These are phyloP conservation scores for Aspergillus steynii DNA, from an alignment of 495 filamentous ascomycete genomes.

Conservation along the genomic window DNA sequence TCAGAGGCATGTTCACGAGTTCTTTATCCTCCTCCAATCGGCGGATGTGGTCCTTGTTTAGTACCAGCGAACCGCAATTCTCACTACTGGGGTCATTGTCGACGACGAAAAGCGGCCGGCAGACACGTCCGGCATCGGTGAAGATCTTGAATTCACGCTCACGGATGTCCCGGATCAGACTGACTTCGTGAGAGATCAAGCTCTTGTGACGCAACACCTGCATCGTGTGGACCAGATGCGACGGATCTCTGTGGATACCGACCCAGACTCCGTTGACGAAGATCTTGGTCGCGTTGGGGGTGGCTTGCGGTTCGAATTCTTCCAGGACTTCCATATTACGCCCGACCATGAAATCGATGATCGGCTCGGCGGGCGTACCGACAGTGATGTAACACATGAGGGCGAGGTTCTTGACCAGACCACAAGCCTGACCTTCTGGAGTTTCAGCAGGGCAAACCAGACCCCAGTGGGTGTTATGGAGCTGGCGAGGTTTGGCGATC, in stretches of 20 bases:
- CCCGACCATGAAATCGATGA: slow-evolving; percentile 92
- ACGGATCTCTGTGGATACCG: slow-evolving; percentile 78
- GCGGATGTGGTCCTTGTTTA: slow-evolving; percentile 78
- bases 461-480: slow-evolving; percentile 99
- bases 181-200: slow-evolving; percentile 84
- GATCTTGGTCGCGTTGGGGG: slow-evolving; percentile 93
- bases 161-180: slow-evolving; percentile 89
- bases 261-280: slow-evolving; percentile 99
- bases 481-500: slow-evolving; percentile 94
- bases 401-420: slow-evolving; percentile 95
- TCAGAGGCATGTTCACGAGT: slow-evolving; percentile 33
- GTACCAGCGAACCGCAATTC: slow-evolving; percentile 72
- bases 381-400: slow-evolving; percentile 98
- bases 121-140: slow-evolving; percentile 93
- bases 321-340: slow-evolving; percentile 94
- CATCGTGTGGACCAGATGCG: slow-evolving; percentile 75
- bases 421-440: slow-evolving; percentile 97
- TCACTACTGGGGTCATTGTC: slow-evolving; percentile 70
- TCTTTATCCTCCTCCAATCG: slow-evolving; percentile 70
- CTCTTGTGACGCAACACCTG: slow-evolving; percentile 72
- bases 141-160: slow-evolving; percentile 98
- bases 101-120: slow-evolving; percentile 87
- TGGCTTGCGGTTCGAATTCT: slow-evolving; percentile 87
- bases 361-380: slow-evolving; percentile 82
- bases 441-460: slow-evolving; percentile 97